These are phyloP conservation scores for Lecanicillium sp. DNA, from an alignment of 2,329 filamentous ascomycete species.

Conservation along the genomic window DNA sequence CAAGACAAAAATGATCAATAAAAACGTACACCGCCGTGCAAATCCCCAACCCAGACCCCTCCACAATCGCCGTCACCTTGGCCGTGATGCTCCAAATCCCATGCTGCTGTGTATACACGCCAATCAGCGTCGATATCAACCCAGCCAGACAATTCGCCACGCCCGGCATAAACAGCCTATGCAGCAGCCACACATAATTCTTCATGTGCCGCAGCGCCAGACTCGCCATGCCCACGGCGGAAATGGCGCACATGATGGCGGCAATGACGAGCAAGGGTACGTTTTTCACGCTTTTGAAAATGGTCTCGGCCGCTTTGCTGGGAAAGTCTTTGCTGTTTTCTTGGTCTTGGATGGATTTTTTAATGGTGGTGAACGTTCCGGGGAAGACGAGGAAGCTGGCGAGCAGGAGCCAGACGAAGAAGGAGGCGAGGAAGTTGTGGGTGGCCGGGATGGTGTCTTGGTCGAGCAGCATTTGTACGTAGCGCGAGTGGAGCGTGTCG, in stretches of 20 bases:
- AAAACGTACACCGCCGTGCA: constrained; percentile 20
- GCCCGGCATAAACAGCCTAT: constrained; percentile 39
- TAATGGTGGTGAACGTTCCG: constrained; percentile 39
- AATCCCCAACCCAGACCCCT: constrained; percentile 19
- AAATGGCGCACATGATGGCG: constrained; percentile 31
- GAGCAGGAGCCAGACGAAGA: constrained; percentile 38
- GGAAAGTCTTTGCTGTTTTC: constrained; percentile 11
- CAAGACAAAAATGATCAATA: constrained; percentile 22
- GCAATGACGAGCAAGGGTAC: constrained; percentile 36
- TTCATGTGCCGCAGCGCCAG: constrained; percentile 35
- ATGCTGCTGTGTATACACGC: constrained; percentile 39
- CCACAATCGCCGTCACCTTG: constrained; percentile 26
- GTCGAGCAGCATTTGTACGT: constrained; percentile 38
- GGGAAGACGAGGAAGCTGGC: constrained; percentile 46
- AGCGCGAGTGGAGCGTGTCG: constrained; percentile 26
- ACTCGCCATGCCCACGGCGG: constrained; percentile 26
- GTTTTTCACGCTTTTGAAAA: constrained; percentile 19
- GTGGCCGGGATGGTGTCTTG: constrained; percentile 35
- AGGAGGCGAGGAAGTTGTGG: constrained; percentile 37
- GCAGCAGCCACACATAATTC: constrained; percentile 48
- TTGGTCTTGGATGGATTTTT: constrained; percentile 16
- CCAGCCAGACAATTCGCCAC: constrained; percentile 41
- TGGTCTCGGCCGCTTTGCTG: constrained; percentile 12
- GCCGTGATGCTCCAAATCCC: constrained; percentile 37
- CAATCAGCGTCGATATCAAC: constrained; percentile 39